These are phyloP conservation scores for Pseudocercospora pini-densiflorae DNA, from an alignment of 2,329 filamentous ascomycete species.

Conservation along the genomic window DNA sequence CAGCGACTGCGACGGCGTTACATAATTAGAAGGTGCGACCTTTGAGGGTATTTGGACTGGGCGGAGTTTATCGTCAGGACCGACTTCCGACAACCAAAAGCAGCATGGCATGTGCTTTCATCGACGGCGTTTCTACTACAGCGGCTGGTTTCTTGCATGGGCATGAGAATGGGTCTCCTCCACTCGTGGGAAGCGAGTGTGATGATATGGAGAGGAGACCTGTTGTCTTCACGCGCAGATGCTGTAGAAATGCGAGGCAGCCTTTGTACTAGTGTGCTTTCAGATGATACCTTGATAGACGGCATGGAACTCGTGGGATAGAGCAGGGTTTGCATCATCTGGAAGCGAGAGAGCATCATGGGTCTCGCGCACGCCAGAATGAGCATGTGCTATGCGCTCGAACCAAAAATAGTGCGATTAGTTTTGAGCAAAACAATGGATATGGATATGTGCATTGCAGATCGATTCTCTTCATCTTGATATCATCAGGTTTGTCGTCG, in stretches of 20 bases:
- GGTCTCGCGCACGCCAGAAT: slow-evolving; percentile 4
- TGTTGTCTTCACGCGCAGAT: slow-evolving; percentile 13
- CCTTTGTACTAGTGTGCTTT: slow-evolving; percentile 20
- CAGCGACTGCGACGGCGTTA: slow-evolving; percentile 28
- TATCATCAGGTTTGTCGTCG: not conserved
- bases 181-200: slow-evolving; percentile 19
- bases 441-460: slow-evolving; percentile 3
- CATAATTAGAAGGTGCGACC: slow-evolving; percentile 21
- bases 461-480: not conserved
- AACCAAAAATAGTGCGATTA: slow-evolving; percentile 9
- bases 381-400: slow-evolving; percentile 14
- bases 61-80: slow-evolving; percentile 14
- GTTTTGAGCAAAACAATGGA: slow-evolving; percentile 5
- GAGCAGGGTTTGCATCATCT: slow-evolving; percentile 14
- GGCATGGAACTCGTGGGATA: slow-evolving; percentile 20
- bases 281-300: slow-evolving; percentile 24
- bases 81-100: slow-evolving; percentile 23
- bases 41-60: slow-evolving; percentile 10
- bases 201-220: slow-evolving; percentile 13
- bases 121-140: slow-evolving; percentile 23
- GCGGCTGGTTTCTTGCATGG: slow-evolving; percentile 22
- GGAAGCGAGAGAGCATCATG: slow-evolving; percentile 2
- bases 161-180: slow-evolving; percentile 14
- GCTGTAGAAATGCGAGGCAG: slow-evolving; percentile 11
- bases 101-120: slow-evolving; percentile 24